Conservation (phyloP, 371 early-diverging fungal genomes). For the Funneliformis caledonium region DNA sequence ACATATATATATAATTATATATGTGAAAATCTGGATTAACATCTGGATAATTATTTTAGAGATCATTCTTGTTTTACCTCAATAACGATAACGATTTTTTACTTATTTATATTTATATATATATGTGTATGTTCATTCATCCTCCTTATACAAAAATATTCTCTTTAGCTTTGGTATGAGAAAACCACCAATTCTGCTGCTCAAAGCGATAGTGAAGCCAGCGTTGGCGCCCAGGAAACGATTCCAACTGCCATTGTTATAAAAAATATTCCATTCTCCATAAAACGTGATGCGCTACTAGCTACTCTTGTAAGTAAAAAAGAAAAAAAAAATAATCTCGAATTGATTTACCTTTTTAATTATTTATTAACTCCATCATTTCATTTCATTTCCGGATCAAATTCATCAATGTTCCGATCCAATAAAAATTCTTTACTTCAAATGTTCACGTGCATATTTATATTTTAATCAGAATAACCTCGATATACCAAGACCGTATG, state of each 20-base stretch:
- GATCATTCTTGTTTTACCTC: neutral
- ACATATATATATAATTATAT: no score
- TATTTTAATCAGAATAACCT: conserved; percentile 50
- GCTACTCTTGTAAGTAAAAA: conserved; percentile 58
- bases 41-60: neutral
- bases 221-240: conserved; percentile 51
- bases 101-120: neutral
- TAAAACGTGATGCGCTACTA: conserved; percentile 76
- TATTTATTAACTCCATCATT: neutral
- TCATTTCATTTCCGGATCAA: neutral
- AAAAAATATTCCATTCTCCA: conserved; percentile 82
- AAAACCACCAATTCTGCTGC: conserved; percentile 24
- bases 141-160: neutral
- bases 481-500: conserved; percentile 76
- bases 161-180: conserved; percentile 36
- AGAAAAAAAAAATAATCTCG: neutral
- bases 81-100: neutral
- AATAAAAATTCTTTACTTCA: conserved; percentile 3
- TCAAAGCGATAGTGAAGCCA: conserved; percentile 42
- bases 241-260: conserved; percentile 83
- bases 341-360: conserved; percentile 9
- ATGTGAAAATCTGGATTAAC: neutral
- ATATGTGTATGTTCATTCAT: neutral
- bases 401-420: neutral
- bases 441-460: neutral